Evolutionary conservation across 352 stramenopile genomes (phyloP).

Genomic region (Pythium rhizo-oryzae): DNA sequence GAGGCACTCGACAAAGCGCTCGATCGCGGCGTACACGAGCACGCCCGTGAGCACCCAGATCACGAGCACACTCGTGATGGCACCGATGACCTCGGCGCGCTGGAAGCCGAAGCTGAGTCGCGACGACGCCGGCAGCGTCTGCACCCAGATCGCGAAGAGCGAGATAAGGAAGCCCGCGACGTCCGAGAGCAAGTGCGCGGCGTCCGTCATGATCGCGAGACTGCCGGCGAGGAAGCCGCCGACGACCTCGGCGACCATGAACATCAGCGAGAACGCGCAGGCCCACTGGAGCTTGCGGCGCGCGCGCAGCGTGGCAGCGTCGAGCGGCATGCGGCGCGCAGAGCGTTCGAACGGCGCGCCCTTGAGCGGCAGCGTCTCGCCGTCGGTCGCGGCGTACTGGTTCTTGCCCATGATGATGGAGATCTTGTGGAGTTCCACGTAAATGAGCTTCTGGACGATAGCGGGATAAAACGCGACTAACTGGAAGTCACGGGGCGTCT

Average conservation of each 20-base stretch:
- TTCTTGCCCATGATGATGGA: constrained; percentile 35
- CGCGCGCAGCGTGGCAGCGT: constrained; percentile 49
- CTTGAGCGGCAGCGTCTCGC: constrained; percentile 64
- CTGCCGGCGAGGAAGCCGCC: constrained; percentile 94
- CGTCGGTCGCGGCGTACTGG: constrained; percentile 45
- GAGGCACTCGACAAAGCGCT: constrained; percentile 84
- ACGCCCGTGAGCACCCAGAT: constrained; percentile 95
- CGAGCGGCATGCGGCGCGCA: constrained; percentile 54
- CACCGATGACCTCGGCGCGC: constrained; percentile 96
- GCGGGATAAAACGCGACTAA: constrained; percentile 10
- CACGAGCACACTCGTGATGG: constrained; percentile 93
- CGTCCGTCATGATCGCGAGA: constrained; percentile 95
- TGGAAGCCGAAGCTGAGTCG: constrained; percentile 94
- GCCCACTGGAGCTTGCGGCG: constrained; percentile 75
- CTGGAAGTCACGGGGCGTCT: constrained; percentile 1
- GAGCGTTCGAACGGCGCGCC: constrained; percentile 27
- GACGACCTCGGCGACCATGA: constrained; percentile 96
- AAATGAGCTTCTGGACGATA: not conserved
- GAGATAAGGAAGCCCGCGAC: constrained; percentile 82
- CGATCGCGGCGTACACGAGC: constrained; percentile 94
- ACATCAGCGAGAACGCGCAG: constrained; percentile 88
- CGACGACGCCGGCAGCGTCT: constrained; percentile 58
- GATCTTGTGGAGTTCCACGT: not conserved
- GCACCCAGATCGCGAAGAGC: constrained; percentile 81
- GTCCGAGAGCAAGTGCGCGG: constrained; percentile 80